Evolutionary conservation across 805 yeast genomes (phyloP).

Genomic region (Saturnispora diversa): DNA sequence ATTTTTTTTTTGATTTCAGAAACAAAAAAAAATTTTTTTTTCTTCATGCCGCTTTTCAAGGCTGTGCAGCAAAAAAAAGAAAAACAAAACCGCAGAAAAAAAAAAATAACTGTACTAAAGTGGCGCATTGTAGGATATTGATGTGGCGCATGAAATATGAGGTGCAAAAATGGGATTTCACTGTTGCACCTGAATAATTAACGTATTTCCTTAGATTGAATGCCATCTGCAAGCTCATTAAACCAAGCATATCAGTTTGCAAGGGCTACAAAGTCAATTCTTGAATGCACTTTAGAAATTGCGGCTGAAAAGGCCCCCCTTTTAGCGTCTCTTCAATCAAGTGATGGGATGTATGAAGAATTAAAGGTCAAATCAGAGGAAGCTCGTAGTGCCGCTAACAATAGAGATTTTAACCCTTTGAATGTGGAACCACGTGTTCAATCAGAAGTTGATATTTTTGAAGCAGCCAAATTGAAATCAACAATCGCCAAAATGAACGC

Average conservation of each 20-base stretch:
- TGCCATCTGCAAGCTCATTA: constrained; percentile 22
- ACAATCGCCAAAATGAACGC: constrained; percentile 8
- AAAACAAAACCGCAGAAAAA: too few species aligned
- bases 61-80: constrained; percentile 2
- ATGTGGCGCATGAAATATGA: too few species aligned
- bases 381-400: constrained; percentile 17
- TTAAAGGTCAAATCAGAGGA: constrained; percentile 22
- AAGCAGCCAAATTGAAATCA: constrained; percentile 29
- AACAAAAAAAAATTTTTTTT: not conserved
- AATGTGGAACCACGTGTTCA: constrained; percentile 12
- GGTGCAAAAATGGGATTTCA: not conserved
- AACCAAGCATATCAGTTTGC: constrained; percentile 23
- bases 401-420: constrained; percentile 14
- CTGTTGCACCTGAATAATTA: too few species aligned
- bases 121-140: too few species aligned
- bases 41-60: not conserved
- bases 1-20: not conserved
- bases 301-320: constrained; percentile 19
- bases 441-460: constrained; percentile 26
- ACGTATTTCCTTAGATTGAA: too few species aligned
- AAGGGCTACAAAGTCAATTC: constrained; percentile 25
- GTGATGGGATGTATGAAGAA: constrained; percentile 23
- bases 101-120: too few species aligned
- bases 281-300: constrained; percentile 17
- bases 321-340: constrained; percentile 19